phyloP scores from a whole-genome alignment of 768 basidiomycete species.

The Auricularia cornea region DNA sequence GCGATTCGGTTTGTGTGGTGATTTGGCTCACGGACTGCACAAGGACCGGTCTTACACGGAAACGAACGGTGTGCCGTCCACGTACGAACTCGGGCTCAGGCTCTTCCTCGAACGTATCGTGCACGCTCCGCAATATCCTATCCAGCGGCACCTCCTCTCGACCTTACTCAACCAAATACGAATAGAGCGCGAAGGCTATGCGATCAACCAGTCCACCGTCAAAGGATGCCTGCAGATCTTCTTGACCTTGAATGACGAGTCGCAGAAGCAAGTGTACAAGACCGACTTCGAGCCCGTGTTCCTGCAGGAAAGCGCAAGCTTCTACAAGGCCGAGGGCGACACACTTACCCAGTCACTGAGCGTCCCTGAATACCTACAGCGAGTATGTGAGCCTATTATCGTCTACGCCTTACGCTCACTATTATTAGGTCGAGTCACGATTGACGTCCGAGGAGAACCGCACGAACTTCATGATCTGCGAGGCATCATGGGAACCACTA shows the following conservation, averaged over 20 bases:
- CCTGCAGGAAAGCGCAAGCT: constrained; percentile 65
- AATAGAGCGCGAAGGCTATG: constrained; percentile 85
- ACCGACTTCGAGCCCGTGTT: constrained; percentile 77
- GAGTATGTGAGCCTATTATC: constrained; percentile 40
- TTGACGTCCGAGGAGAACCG: constrained; percentile 78
- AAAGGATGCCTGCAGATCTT: constrained; percentile 85
- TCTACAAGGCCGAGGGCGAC: constrained; percentile 71
- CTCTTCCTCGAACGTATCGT: constrained; percentile 82
- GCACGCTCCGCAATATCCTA: constrained; percentile 44
- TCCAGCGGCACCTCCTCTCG: constrained; percentile 71
- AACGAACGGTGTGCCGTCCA: constrained; percentile 64
- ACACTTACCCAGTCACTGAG: constrained; percentile 65
- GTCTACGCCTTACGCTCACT: background rate
- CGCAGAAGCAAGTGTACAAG: constrained; percentile 59
- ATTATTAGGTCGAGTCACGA: constrained; percentile 61
- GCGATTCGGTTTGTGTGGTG: background rate
- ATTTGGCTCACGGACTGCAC: background rate
- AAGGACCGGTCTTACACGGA: constrained; percentile 92
- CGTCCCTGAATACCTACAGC: constrained; percentile 70
- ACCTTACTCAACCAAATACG: constrained; percentile 84
- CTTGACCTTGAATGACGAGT: constrained; percentile 50
- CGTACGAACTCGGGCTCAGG: constrained; percentile 70
- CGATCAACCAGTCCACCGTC: constrained; percentile 84
- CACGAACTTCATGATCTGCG: constrained; percentile 70
- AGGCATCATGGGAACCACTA: constrained; percentile 50